Evolutionary conservation across 352 stramenopile species (phyloP).

Genomic region (Pseudoperonospora humuli): DNA sequence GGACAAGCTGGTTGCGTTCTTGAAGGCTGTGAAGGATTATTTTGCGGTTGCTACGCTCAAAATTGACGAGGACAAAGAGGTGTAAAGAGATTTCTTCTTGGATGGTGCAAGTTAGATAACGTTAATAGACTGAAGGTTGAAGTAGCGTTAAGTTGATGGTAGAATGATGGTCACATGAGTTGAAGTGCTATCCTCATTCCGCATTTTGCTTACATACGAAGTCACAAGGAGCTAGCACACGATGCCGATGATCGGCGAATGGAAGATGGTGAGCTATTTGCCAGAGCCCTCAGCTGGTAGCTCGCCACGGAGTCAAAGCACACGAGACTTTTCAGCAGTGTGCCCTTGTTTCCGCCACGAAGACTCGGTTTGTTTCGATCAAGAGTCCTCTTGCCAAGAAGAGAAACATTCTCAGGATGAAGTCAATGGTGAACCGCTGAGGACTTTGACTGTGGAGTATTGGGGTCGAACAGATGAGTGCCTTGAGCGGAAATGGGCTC

Average conservation of each 20-base stretch:
- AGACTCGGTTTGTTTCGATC: not conserved
- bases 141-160: slow-evolving; percentile 3
- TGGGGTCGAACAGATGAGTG: slow-evolving; percentile 76
- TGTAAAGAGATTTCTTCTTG: slow-evolving; percentile 10
- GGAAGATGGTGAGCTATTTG: not conserved
- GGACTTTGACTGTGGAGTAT: slow-evolving; percentile 66
- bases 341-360: slow-evolving; percentile 1
- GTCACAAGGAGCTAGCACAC: not conserved
- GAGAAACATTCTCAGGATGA: not conserved
- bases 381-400: not conserved
- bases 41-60: slow-evolving; percentile 46
- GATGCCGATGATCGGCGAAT: not conserved
- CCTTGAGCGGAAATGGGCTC: slow-evolving; percentile 77
- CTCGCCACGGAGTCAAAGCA: not conserved
- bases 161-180: slow-evolving; percentile 15
- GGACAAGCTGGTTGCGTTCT: slow-evolving; percentile 44
- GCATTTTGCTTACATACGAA: slow-evolving; percentile 8
- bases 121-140: slow-evolving; percentile 15
- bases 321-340: slow-evolving; percentile 1
- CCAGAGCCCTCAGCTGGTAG: not conserved
- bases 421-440: not conserved
- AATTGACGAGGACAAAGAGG: slow-evolving; percentile 56
- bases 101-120: slow-evolving; percentile 6
- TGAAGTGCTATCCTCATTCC: slow-evolving; percentile 17
- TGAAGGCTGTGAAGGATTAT: slow-evolving; percentile 59